phyloP scores from a whole-genome alignment of 805 yeast species.

The Lipomyces kockii region DNA sequence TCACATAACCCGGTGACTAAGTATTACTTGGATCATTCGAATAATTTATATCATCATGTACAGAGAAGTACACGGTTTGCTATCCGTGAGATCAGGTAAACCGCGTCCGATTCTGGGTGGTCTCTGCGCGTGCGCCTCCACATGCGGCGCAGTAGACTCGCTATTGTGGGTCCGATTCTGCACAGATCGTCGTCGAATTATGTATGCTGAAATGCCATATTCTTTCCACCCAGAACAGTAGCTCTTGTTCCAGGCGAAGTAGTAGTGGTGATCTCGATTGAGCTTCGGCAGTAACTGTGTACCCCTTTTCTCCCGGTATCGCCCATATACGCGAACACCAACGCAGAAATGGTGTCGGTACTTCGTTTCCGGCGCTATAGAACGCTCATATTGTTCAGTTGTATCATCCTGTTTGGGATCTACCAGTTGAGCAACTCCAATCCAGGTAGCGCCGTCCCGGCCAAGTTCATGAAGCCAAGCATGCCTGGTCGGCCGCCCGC shows the following conservation, averaged over 20 bases:
- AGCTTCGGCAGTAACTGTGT: not conserved
- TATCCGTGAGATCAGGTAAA: too few species aligned
- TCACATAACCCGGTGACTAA: not conserved
- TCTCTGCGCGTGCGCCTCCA: too few species aligned
- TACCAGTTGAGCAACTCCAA: conserved; percentile 15
- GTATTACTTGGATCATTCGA: not conserved
- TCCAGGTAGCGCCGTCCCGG: conserved; percentile 12
- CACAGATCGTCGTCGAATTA: too few species aligned
- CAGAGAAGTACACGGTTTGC: too few species aligned
- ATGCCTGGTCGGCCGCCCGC: not conserved
- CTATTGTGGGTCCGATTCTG: too few species aligned
- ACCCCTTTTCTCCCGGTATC: not conserved
- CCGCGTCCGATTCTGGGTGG: too few species aligned
- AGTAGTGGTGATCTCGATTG: not conserved
- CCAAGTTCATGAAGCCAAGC: conserved; percentile 14
- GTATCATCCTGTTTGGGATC: conserved; percentile 13
- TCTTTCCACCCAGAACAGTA: not conserved
- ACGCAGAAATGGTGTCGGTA: not conserved
- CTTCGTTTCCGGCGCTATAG: conserved; percentile 22
- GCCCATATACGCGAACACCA: not conserved
- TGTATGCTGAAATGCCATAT: too few species aligned
- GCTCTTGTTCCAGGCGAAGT: not conserved
- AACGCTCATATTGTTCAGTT: conserved; percentile 14
- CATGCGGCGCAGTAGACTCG: too few species aligned
- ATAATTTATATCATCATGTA: too few species aligned